Evolutionary conservation across 2,329 filamentous ascomycete genomes (phyloP), one percentile per base, ranked within the genome.

Genomic region (Fusarium palustre): DNA sequence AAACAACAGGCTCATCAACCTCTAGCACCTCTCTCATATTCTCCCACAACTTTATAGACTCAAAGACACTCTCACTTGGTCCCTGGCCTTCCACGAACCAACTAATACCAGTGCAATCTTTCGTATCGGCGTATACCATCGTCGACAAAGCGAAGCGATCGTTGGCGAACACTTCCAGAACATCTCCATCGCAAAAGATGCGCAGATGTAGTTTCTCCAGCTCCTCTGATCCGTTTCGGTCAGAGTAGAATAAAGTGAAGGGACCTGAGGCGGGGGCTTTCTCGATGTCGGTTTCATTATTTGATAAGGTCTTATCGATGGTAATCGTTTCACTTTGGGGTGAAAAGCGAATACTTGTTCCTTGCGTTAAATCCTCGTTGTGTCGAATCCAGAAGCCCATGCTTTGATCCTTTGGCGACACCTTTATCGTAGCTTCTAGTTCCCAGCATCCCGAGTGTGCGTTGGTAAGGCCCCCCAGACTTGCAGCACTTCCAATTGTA

Each of bases 171-270:
- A 76, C 49, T 18, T 76, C 75, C 0, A 76, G 49, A 9, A 73
- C 55, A n/a, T 74, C 72, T 1, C 71, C 69, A 3, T 76, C 75
- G 6, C 57, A 70, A 16, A 76, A 76, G 0, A 76, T 70, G 10
- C 68, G 58, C 15, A 76, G 4, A 6, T 56, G 64, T 0, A 76
- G 36, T 12, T 71, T 65, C 30, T 76, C 75, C 5, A 73, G 5
- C 9, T 60, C 58, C 7, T 74, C 73, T 2, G 30, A 16, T 1
- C 58, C 64, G 2, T 68, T 31, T 2, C 38, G 28, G 5, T 71
- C 53, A 0, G 47, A 46, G 20, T 63, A 64, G 69, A 86, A 85
- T 1, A 86, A 77, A 0, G 84, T 86, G 56, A 85, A 83, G 0
- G 84, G 82, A 0, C 81, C 82, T 38, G 69, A 67, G 45, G 80